Base-by-base conservation (phyloP, 768 basidiomycete genomes). In the Lactifluus subvellereus region DNA sequence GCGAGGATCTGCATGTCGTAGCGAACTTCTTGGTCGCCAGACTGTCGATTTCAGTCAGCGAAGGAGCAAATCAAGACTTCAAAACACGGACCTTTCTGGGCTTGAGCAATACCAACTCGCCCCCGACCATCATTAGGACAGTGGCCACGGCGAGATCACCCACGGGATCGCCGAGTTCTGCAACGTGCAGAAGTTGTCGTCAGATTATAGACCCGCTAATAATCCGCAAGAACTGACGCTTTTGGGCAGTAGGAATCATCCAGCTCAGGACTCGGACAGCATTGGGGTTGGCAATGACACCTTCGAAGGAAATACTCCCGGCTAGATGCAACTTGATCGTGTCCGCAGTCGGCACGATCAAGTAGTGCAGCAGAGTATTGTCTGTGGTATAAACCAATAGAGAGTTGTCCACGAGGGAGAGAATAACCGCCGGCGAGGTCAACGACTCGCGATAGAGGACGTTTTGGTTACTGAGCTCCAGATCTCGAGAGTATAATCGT, bases 1-100 rank as follows among this genome's bases (percentile, higher is more conserved):
- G 96, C 94, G 49, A 99, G 87, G 37, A 98, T 89, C 72, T 98
- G 96, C 81, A 98, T 87, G 74, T 98, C 96, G 71, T 99, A 99
- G 69, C 88, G 91, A 72, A 96, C 91, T 77, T 98, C 94, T 68
- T 91, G 86, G 60, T 84, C 79, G 1, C 84, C 89, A 2, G 91
- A 85, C 91, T 94, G 55, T 48, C n/a, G 7, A 47, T 14, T 2
- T 35, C 48, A n/a, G 40, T 40, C 8, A 40, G 40, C 13, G 48
- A 32, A 14, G 11, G 16, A 14, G 27, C 20, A 6, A 32, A 27
- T 50, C 20, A 30, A 54, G 45, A 33, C 10, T 45, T 30, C 2
- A 38, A 43, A 13, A 16, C 52, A n/a, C 49, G 5, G 18, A 88
- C 94, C 79, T 94, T 92, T 64, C 94, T 80, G 7, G 96, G 95